A percentile compares a stretch with the other conserved stretches of the same genome.
These are phyloP conservation scores for Kodamaea fungicola DNA, from an alignment of 1,139 yeast species.

Conservation along the genomic window DNA sequence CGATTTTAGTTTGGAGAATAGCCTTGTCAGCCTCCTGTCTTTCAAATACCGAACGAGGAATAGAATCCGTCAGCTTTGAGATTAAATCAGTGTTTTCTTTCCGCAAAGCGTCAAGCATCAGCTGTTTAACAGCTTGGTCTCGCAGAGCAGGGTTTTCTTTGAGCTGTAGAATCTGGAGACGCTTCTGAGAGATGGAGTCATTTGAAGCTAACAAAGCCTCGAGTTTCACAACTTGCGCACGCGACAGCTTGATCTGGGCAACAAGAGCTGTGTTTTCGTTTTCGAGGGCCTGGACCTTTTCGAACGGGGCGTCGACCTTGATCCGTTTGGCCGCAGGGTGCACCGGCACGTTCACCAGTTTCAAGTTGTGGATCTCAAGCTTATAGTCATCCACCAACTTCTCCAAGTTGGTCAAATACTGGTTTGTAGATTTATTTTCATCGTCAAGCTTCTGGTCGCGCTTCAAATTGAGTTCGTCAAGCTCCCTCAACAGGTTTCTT, in stretches of 20 bases:
- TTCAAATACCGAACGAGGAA: conserved; percentile 67
- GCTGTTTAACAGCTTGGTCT: conserved; percentile 61
- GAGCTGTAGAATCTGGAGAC: conserved; percentile 56
- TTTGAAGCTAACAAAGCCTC: conserved; percentile 28
- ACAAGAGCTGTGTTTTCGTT: conserved; percentile 40
- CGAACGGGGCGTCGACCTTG: conserved; percentile 11
- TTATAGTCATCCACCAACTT: conserved; percentile 56
- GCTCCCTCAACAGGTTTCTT: conserved; percentile 39
- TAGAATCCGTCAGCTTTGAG: conserved; percentile 13
- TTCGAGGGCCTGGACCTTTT: conserved; percentile 27
- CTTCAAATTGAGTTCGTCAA: conserved; percentile 26
- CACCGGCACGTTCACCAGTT: conserved; percentile 19
- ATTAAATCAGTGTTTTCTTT: conserved; percentile 62
- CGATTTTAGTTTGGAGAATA: conserved; percentile 46
- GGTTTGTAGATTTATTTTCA: conserved; percentile 24
- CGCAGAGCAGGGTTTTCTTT: conserved; percentile 64
- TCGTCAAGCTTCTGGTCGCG: conserved; percentile 15
- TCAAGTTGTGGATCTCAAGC: conserved; percentile 46
- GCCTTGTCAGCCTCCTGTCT: conserved; percentile 56
- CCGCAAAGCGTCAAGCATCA: conserved; percentile 48
- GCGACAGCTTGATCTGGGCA: conserved; percentile 33
- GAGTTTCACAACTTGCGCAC: conserved; percentile 31
- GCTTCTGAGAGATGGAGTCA: conserved; percentile 24
- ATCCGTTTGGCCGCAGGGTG: conserved; percentile 17
- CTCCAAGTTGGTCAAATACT: conserved; percentile 45